phyloP scores from a whole-genome alignment of 192 early-diverging fungal genomes.

The Coemansia asiatica region DNA sequence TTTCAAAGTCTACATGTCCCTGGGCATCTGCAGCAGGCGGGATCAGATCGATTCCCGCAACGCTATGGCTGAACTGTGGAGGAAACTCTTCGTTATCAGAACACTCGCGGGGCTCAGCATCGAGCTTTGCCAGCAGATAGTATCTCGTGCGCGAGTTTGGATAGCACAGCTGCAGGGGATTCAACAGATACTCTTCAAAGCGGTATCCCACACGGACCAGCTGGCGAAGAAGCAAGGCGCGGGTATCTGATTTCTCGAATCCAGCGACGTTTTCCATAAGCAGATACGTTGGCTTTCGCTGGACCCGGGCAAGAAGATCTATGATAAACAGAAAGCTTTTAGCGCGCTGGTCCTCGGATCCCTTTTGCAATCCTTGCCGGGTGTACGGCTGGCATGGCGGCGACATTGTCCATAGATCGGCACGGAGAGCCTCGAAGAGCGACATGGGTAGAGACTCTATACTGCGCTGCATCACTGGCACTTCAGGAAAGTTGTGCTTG shows the following conservation, averaged over 20 bases:
- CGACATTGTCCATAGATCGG: conserved; percentile 79
- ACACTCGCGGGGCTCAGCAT: conserved; percentile 20
- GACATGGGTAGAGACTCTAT: conserved; percentile 65
- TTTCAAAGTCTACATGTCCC: conserved; percentile 49
- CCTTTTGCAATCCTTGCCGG: conserved; percentile 67
- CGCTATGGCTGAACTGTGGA: conserved; percentile 29
- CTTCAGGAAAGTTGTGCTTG: conserved; percentile 61
- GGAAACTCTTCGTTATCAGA: conserved; percentile 28
- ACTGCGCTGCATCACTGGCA: conserved; percentile 53
- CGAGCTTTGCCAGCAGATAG: conserved; percentile 60
- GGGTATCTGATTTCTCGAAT: conserved; percentile 70
- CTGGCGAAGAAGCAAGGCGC: conserved; percentile 58
- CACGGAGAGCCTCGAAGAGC: conserved; percentile 61
- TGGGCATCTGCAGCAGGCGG: conserved; percentile 33
- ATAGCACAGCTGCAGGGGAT: conserved; percentile 70
- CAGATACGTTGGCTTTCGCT: conserved; percentile 60
- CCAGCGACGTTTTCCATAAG: conserved; percentile 82
- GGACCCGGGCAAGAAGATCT: conserved; percentile 61
- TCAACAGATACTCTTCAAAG: conserved; percentile 73
- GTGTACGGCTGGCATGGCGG: conserved; percentile 85
- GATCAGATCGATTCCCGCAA: conserved; percentile 37
- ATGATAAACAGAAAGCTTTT: conserved; percentile 75
- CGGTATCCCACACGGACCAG: conserved; percentile 60
- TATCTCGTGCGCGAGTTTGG: conserved; percentile 81
- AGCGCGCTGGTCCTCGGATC: conserved; percentile 68